phyloP scores from a whole-genome alignment of 176 grass and related monocot genomes.

The Hordeum vulgare region MorexV3_pseudomolecules_assembly NC_058520.1:584762422-584762921 shows the following conservation, averaged over 20 bases:
- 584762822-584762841: slow-evolving; percentile 82
- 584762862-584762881: too few relatives aligned
- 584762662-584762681: slow-evolving; percentile 91
- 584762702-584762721: slow-evolving; percentile 56
- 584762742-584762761: not conserved
- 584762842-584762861: too few relatives aligned
- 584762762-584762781: not conserved
- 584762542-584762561: too few relatives aligned
- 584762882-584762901: too few relatives aligned
- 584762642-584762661: slow-evolving; percentile 82
- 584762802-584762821: slow-evolving; percentile 74
- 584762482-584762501: too few relatives aligned
- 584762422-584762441: too few relatives aligned
- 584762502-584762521: too few relatives aligned
- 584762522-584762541: too few relatives aligned
- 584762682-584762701: slow-evolving; percentile 92
- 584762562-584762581: not conserved
- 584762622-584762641: slow-evolving; percentile 77
- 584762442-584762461: too few relatives aligned
- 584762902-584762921: too few relatives aligned
- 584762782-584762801: slow-evolving; percentile 72
- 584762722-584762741: not conserved
- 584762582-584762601: slow-evolving; percentile 1
- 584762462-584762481: too few relatives aligned
- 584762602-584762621: slow-evolving; percentile 79